Percentiles rank a stretch among this genome's conserved stretches.
phyloP scores from a whole-genome alignment of 1,284 basidiomycete genomes.

The Rhodotorula sp. region DNA sequence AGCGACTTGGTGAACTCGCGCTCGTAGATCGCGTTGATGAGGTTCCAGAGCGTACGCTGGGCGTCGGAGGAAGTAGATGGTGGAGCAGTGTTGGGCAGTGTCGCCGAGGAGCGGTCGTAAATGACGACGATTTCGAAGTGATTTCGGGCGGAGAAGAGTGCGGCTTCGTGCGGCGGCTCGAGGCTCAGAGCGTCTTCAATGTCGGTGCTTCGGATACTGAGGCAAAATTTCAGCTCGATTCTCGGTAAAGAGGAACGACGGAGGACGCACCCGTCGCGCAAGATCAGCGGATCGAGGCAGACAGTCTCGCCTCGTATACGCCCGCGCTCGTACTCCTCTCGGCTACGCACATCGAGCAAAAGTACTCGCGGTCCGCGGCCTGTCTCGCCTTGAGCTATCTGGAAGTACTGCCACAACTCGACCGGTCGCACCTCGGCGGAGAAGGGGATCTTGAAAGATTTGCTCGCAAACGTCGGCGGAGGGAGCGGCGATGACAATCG shows the following conservation, averaged over 20 bases:
- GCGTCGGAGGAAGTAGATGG: constrained; percentile 22
- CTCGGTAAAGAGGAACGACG: constrained; percentile 5
- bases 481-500: neutral
- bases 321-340: constrained; percentile 71
- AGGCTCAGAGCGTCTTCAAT: constrained; percentile 76
- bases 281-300: constrained; percentile 79
- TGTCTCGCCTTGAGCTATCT: constrained; percentile 56
- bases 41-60: constrained; percentile 41
- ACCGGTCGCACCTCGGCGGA: constrained; percentile 63
- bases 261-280: constrained; percentile 65
- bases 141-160: constrained; percentile 73
- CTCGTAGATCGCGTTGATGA: constrained; percentile 70
- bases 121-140: constrained; percentile 88
- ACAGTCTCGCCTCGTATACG: constrained; percentile 70
- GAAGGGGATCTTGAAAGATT: constrained; percentile 55
- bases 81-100: constrained; percentile 50
- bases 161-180: constrained; percentile 67
- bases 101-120: constrained; percentile 71
- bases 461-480: constrained; percentile 17
- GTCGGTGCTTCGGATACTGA: constrained; percentile 63
- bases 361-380: constrained; percentile 54
- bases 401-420: constrained; percentile 63
- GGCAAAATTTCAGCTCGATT: constrained; percentile 4
- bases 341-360: constrained; percentile 75
- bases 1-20: constrained; percentile 69